These are phyloP conservation scores for Dictyostelium capitatum DNA, from an alignment of 78 protist genomes.

Conservation along the genomic window DNA sequence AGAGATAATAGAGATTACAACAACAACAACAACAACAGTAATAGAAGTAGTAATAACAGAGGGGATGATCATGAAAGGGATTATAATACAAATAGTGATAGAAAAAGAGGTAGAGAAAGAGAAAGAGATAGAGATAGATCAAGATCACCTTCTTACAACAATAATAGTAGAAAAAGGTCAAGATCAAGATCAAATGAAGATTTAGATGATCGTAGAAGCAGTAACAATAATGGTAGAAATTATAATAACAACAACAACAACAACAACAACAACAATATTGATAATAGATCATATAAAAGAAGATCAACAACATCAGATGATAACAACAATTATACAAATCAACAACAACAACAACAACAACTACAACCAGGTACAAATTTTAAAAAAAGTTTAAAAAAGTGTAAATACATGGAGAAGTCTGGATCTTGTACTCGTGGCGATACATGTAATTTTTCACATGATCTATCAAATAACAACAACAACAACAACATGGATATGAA, in stretches of 20 bases:
- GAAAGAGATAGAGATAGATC: slow-evolving; percentile 9
- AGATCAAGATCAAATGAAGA: not conserved
- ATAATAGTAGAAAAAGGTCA: not conserved
- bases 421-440: slow-evolving; percentile 5
- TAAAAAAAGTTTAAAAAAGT: not conserved
- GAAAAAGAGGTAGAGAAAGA: slow-evolving; percentile 28
- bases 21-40: too few species aligned
- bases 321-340: not conserved
- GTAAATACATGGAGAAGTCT: slow-evolving; percentile 2
- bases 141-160: not conserved
- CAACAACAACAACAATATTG: not conserved
- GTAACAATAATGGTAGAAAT: not conserved
- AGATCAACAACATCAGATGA: not conserved
- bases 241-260: not conserved
- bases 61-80: not conserved
- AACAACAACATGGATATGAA: not conserved
- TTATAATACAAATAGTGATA: not conserved
- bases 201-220: not conserved
- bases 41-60: not conserved
- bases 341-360: not conserved
- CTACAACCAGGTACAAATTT: not conserved
- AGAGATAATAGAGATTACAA: not conserved
- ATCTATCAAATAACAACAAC: not conserved
- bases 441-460: slow-evolving; percentile 13
- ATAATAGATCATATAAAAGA: not conserved